phyloP scores from a whole-genome alignment of 2,329 filamentous ascomycete species.

The Berkeleyomyces basicola region DNA sequence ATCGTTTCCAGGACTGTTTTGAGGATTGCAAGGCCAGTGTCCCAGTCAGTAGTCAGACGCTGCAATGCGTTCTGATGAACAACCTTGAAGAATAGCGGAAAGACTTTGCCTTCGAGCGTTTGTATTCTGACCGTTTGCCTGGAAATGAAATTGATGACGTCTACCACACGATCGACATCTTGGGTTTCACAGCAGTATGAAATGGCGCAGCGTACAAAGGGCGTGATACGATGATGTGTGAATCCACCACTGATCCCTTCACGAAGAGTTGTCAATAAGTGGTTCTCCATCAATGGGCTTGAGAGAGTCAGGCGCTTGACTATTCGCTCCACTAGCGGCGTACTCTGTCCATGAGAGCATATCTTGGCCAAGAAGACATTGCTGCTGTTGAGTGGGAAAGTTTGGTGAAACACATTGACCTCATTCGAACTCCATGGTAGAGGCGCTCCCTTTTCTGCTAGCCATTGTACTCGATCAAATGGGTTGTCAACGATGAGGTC shows the following conservation, averaged over 20 bases:
- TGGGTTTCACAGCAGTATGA: constrained; percentile 33
- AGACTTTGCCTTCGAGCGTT: constrained; percentile 31
- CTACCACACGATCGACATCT: constrained; percentile 21
- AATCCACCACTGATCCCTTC: constrained; percentile 36
- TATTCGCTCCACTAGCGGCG: constrained; percentile 35
- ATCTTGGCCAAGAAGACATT: constrained; percentile 51
- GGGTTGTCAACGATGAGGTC: constrained; percentile 25
- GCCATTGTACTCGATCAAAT: constrained; percentile 24
- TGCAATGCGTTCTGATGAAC: constrained; percentile 8
- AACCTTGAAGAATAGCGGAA: constrained; percentile 28
- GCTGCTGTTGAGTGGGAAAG: constrained; percentile 22
- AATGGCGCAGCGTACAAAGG: constrained; percentile 41
- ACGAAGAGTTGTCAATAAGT: constrained; percentile 37
- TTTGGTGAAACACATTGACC: constrained; percentile 28
- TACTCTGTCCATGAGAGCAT: constrained; percentile 43
- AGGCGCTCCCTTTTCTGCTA: constrained; percentile 19
- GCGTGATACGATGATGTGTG: constrained; percentile 28
- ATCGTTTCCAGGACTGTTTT: constrained; percentile 15
- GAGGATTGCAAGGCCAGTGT: not conserved
- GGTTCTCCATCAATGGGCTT: constrained; percentile 31
- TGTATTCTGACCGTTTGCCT: constrained; percentile 29
- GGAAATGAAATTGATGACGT: constrained; percentile 28
- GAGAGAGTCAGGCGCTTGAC: constrained; percentile 39
- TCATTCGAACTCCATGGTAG: constrained; percentile 32
- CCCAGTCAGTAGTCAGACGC: not conserved